Evolutionary conservation across 768 basidiomycete genomes (phyloP), one percentile per base, ranked within the genome.

Genomic region (Phlebiopsis flavidoalba): DNA sequence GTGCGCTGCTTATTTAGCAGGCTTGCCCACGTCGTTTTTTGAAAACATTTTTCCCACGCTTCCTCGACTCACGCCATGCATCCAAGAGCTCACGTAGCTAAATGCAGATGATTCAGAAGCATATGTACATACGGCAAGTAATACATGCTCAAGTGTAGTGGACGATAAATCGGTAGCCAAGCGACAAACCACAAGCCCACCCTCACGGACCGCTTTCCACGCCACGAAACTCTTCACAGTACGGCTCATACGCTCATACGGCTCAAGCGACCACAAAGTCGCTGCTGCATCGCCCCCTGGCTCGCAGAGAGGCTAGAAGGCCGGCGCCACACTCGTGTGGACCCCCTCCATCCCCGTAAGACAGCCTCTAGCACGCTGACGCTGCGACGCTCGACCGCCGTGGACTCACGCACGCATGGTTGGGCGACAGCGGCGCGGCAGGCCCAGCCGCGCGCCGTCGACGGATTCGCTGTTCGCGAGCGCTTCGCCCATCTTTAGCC

Each of bases 401-500:
- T n/a, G 14, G 21, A 21, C 14, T 19, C 40, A 7, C n/a, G n/a
- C n/a, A n/a, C n/a, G 21, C 21, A 17, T 43, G 40, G n/a, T n/a
- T n/a, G n/a, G n/a, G n/a, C 40, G 40, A 43, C 14, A 15, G 40
- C 40, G 37, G 37, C 40, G 40, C 40, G 40, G 17, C 12, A 17
- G 3, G 40, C 40, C 40, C 12, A 12, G 3, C 8, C 8, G 37
- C 47, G 45, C 8, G 1, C 6, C n/a, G 46, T 33, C 46, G 45
- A 46, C 48, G 22, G 52, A 37, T 3, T n/a, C 52, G 52, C 15
- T 53, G 52, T 14, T n/a, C 24, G 65, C 78, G 70, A n/a, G 76
- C 81, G 83, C 56, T 76, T 73, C 36, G 81, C 80, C 80, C 84
- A 87, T 63, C n/a, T n/a, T n/a, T n/a, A 78, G 80, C 53, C 74